A percentile compares a stretch with the other conserved stretches of the same genome.
Conservation (phyloP, 768 basidiomycete species). For the Lactifluus hygrophoroides region DNA sequence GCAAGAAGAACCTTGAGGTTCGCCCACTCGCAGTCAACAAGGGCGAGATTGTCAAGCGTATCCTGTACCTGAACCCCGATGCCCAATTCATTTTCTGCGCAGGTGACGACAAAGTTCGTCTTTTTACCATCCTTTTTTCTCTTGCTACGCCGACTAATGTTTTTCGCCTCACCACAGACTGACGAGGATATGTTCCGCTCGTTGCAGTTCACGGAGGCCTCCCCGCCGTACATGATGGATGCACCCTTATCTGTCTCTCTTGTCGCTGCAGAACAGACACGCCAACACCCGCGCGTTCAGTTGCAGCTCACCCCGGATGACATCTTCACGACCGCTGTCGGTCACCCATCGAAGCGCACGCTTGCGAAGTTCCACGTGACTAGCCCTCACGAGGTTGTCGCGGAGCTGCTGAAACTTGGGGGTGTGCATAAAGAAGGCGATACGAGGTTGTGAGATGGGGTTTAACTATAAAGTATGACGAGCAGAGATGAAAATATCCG, state of each 20-base stretch:
- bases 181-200: slow-evolving; percentile 99
- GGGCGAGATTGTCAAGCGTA: slow-evolving; percentile 95
- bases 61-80: slow-evolving; percentile 88
- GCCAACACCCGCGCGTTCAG: slow-evolving; percentile 40
- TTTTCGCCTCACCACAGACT: slow-evolving; percentile 41
- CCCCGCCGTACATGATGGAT: slow-evolving; percentile 33
- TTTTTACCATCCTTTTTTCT: neutral
- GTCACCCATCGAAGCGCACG: slow-evolving; percentile 81
- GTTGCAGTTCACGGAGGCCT: slow-evolving; percentile 44
- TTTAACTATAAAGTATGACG: neutral
- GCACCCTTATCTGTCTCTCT: slow-evolving; percentile 46
- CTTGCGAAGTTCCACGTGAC: slow-evolving; percentile 90
- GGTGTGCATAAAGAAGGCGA: slow-evolving; percentile 20
- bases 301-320: slow-evolving; percentile 58
- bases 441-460: neutral
- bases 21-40: slow-evolving; percentile 95
- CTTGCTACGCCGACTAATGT: too few relatives aligned
- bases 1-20: slow-evolving; percentile 98
- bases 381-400: slow-evolving; percentile 78
- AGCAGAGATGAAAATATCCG: neutral
- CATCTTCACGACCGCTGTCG: slow-evolving; percentile 91
- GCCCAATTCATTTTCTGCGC: slow-evolving; percentile 96
- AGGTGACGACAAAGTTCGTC: slow-evolving; percentile 85
- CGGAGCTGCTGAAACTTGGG: slow-evolving; percentile 62
- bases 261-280: slow-evolving; percentile 23